A percentile compares a stretch with the other conserved stretches of the same genome.
phyloP scores from a whole-genome alignment of 2,329 filamentous ascomycete species.

The Talaromyces verruculosus region DNA sequence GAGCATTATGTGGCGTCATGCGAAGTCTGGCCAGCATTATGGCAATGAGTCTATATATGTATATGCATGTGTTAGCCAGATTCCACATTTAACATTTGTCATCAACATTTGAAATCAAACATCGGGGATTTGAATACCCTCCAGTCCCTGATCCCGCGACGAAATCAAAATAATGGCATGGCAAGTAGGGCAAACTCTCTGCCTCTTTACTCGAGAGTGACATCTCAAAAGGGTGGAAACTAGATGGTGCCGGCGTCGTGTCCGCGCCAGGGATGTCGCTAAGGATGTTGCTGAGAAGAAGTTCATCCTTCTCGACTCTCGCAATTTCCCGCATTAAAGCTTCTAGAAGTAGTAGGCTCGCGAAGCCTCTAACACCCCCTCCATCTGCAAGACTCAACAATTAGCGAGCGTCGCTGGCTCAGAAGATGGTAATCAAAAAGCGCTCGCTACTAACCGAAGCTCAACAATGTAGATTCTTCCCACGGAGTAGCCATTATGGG shows the following conservation, averaged over 20 bases:
- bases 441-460: neutral
- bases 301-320: conserved; percentile 1
- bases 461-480: neutral
- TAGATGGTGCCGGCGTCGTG: neutral
- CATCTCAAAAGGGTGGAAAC: neutral
- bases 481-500: neutral
- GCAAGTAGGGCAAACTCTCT: neutral
- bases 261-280: conserved; percentile 24
- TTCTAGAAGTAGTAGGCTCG: conserved; percentile 10
- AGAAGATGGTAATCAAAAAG: neutral
- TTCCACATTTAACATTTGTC: neutral
- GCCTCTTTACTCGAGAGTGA: neutral
- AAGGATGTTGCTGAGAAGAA: neutral
- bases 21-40: conserved; percentile 34
- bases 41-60: neutral
- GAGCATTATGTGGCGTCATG: conserved; percentile 37
- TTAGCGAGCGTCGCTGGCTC: neutral
- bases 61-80: neutral
- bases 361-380: neutral
- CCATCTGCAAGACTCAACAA: neutral
- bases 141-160: neutral
- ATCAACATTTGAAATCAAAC: neutral
- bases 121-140: neutral
- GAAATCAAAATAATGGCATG: neutral
- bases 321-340: conserved; percentile 10